Evolutionary conservation across 352 stramenopile genomes (phyloP).

Genomic region (Globisporangium recalcitrans): DNA sequence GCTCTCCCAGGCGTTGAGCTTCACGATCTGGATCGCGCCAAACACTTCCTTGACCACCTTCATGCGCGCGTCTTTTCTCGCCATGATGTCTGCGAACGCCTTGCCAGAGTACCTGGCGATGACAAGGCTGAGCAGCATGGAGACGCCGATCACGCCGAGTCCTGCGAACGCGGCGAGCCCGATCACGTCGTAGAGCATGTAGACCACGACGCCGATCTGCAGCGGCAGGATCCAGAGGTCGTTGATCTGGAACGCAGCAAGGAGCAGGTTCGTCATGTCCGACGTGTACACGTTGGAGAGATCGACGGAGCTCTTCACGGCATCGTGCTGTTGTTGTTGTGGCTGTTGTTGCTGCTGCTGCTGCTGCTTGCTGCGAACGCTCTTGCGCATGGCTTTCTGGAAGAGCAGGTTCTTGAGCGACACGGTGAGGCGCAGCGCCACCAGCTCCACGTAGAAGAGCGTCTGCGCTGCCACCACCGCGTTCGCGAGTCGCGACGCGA

Average conservation of each 20-base stretch:
- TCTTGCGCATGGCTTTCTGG: constrained; percentile 29
- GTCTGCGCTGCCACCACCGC: constrained; percentile 23
- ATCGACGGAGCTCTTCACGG: too few relatives aligned
- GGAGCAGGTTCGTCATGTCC: constrained; percentile 65
- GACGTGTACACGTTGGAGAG: constrained; percentile 92
- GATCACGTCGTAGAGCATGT: constrained; percentile 40
- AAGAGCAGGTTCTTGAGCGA: constrained; percentile 42
- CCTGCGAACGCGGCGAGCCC: constrained; percentile 34
- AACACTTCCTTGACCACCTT: background rate
- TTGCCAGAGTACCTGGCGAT: constrained; percentile 39
- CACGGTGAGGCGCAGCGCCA: constrained; percentile 28
- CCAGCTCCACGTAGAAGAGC: constrained; percentile 24
- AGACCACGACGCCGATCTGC: constrained; percentile 29
- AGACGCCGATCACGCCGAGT: constrained; percentile 26
- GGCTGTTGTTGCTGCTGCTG: too few relatives aligned
- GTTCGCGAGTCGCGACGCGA: constrained; percentile 28
- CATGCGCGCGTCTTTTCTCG: background rate
- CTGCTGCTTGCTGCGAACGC: constrained; percentile 6
- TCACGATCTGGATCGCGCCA: background rate
- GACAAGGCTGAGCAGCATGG: constrained; percentile 31
- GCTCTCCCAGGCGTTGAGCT: too few relatives aligned
- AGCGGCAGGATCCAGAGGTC: constrained; percentile 37
- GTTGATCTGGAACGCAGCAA: constrained; percentile 61
- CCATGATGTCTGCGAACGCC: constrained; percentile 30
- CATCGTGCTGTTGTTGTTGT: too few relatives aligned